Base-by-base conservation (phyloP, 228 moss, liverwort and hornwort species). In the Sphagnum fallax region DNA sequence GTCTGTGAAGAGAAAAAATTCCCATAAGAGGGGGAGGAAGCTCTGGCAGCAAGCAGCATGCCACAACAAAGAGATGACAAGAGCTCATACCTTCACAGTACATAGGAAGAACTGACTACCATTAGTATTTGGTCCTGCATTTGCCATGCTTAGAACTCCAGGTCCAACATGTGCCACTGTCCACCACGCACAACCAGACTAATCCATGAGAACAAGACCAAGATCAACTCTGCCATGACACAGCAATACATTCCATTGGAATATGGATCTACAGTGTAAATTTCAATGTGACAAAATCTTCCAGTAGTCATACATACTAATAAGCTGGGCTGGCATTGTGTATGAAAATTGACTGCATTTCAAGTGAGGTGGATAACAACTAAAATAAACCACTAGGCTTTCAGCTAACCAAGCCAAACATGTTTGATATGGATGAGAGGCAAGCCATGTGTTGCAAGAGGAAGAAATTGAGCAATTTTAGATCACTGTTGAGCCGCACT, bases 61-160 rank as follows among this genome's bases (percentile, higher is more conserved):
- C 32, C 32, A 32, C 32, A 32, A 32, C 32, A 32, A 53, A 60
- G 18, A 10, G 15, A 55, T 15, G 52, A 52, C 5, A 5, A 65
- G 14, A 52, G 0, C 7, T 12, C 50, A 71, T 69, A 93, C 93
- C 89, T 84, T 75, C 14, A 89, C 77, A 60, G 89, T 92, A 81
- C 96, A 97, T 69, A 97, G 63, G 63, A 97, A 97, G 65, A 97
- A 97, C 84, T 97, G 93, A 76, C 96, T 97, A 51, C 96, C 96
- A 60, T 97, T 97, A 4, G 96, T 97, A 73, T 97, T 85, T 4
- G 76, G 76, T 61, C 96, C 96, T 68, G 93, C 96, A 77, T 97
- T 97, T 8, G 96, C 96, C 93, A 97, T 97, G 81, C 96, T 97
- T 72, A 97, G 49, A 64, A 80, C 76, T 53, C 96, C 96, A 61